Percentiles rank a stretch among this genome's conserved stretches.
Conservation (phyloP, 306 rosid species). For the Sophora flavescens region DNA sequence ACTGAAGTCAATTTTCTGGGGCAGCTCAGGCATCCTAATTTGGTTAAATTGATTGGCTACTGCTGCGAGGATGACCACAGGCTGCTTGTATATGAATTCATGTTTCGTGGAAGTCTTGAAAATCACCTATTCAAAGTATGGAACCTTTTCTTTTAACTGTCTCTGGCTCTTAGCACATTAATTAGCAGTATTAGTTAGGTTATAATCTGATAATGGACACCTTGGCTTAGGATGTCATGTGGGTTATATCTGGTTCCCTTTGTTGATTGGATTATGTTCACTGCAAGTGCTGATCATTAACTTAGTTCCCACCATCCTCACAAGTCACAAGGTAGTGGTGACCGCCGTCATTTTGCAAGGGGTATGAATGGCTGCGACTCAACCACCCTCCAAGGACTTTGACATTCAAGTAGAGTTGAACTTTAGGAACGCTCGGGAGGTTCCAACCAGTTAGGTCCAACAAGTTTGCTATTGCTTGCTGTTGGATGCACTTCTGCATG, state of each 20-base stretch:
- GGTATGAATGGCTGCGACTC: too few species aligned
- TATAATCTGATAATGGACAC: not conserved
- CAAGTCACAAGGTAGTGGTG: too few species aligned
- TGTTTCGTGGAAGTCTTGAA: constrained; percentile 98
- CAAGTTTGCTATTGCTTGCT: too few species aligned
- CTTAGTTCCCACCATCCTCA: too few species aligned
- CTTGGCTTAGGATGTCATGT: not conserved
- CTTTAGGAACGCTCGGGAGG: too few species aligned
- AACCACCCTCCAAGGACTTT: too few species aligned
- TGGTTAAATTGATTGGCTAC: constrained; percentile 95
- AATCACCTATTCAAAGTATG: constrained; percentile 96
- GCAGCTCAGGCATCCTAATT: constrained; percentile 95
- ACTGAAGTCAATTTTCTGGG: constrained; percentile 98
- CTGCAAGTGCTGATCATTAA: too few species aligned
- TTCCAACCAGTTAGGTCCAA: too few species aligned
- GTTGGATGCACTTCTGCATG: too few species aligned
- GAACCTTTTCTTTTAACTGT: constrained; percentile 16
- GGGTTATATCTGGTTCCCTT: not conserved
- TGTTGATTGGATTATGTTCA: constrained; percentile 20
- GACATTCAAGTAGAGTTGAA: too few species aligned
- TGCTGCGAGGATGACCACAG: constrained; percentile 99
- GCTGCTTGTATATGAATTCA: constrained; percentile 94
- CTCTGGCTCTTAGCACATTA: not conserved
- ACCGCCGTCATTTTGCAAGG: too few species aligned
- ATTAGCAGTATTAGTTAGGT: not conserved